Evolutionary conservation across 2,329 filamentous ascomycete species (phyloP).

Genomic region (Alternaria novae-zelandiae): DNA sequence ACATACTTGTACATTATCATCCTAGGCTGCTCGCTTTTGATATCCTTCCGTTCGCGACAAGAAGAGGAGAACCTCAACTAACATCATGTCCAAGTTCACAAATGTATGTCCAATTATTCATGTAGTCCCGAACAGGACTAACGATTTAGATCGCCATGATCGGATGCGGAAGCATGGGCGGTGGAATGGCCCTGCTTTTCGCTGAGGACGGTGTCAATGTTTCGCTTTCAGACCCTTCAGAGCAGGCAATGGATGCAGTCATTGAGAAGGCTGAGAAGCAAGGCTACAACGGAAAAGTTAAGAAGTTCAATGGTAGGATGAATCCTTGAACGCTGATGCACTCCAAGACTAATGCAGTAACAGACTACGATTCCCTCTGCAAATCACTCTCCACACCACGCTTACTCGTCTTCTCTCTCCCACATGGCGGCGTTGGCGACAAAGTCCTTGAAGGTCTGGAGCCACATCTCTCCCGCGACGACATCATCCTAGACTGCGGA

Average conservation of each 20-base stretch:
- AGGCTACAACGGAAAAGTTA: constrained; percentile 47
- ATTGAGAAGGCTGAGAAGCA: constrained; percentile 51
- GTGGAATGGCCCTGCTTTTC: constrained; percentile 64
- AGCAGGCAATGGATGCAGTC: constrained; percentile 56
- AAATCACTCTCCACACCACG: constrained; percentile 56
- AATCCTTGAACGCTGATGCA: background rate
- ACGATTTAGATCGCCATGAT: constrained; percentile 65
- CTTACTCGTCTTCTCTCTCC: constrained; percentile 61
- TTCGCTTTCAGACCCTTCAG: constrained; percentile 61
- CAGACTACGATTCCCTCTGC: constrained; percentile 60
- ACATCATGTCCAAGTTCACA: constrained; percentile 30
- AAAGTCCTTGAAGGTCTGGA: constrained; percentile 56
- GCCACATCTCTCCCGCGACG: constrained; percentile 62
- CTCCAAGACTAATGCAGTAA: constrained; percentile 23
- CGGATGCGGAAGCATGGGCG: constrained; percentile 66
- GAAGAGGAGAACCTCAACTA: constrained; percentile 13
- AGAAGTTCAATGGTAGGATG: constrained; percentile 45
- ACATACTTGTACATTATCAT: constrained; percentile 39
- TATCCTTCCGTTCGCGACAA: constrained; percentile 30
- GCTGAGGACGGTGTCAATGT: constrained; percentile 63
- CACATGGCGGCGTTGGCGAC: constrained; percentile 58
- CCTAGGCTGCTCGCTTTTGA: constrained; percentile 30
- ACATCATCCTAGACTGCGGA: constrained; percentile 72
- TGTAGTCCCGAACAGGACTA: background rate
- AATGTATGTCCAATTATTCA: constrained; percentile 22